Percentiles rank a stretch among this genome's conserved stretches.
Evolutionary conservation across 2,329 filamentous ascomycete genomes (phyloP).

Genomic region (Blastomyces parvus): DNA sequence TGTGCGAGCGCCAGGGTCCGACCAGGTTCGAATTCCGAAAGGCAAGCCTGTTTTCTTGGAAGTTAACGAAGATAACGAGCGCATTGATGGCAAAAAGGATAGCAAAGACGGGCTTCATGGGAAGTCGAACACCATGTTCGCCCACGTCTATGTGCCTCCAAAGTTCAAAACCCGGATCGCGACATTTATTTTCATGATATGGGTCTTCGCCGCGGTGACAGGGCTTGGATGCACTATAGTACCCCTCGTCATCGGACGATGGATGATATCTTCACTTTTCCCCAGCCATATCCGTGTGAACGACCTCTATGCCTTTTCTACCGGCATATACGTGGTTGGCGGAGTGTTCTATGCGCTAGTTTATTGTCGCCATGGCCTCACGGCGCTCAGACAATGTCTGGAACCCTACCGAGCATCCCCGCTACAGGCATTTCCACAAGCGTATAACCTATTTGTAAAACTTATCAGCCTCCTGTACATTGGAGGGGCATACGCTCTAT

Average conservation of each 20-base stretch:
- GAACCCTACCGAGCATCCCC: constrained; percentile 26
- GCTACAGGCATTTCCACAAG: constrained; percentile 20
- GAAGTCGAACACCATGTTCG: constrained; percentile 53
- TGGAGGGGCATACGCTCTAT: constrained; percentile 61
- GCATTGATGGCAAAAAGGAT: constrained; percentile 51
- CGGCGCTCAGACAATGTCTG: constrained; percentile 12
- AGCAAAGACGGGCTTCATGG: constrained; percentile 49
- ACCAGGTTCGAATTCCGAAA: constrained; percentile 89
- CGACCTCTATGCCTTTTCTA: constrained; percentile 92
- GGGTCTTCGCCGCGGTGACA: constrained; percentile 82
- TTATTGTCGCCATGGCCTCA: constrained; percentile 9
- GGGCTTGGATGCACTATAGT: constrained; percentile 78
- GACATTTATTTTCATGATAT: constrained; percentile 79
- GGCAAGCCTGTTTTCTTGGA: constrained; percentile 70
- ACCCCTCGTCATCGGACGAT: constrained; percentile 74
- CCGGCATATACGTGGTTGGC: constrained; percentile 75
- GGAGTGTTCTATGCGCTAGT: constrained; percentile 51
- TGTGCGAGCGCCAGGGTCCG: constrained; percentile 85
- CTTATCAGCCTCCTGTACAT: constrained; percentile 59
- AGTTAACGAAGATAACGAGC: constrained; percentile 57
- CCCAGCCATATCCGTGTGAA: constrained; percentile 68
- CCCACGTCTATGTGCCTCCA: constrained; percentile 72
- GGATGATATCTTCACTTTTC: constrained; percentile 63
- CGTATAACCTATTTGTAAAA: constrained; percentile 21
- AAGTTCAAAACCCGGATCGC: constrained; percentile 71